Evolutionary conservation across 75 land plant species (phyloP), one percentile per base, ranked within the genome.

Genomic region (Pinus tabuliformis): DNA sequence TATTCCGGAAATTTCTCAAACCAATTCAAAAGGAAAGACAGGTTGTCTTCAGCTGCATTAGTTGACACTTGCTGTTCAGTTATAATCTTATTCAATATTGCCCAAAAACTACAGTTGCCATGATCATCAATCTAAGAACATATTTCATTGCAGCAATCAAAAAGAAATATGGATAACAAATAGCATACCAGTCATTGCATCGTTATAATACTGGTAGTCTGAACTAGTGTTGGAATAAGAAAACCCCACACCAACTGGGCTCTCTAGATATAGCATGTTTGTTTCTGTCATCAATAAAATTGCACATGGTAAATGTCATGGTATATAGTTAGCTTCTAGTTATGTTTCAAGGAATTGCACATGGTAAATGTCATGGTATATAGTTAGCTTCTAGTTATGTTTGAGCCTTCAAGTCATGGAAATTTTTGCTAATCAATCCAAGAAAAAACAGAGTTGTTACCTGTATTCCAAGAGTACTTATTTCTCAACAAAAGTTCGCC

Each of bases 1-100:
- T 79, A 88, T 20, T 82, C 73, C 6, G 89, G 89, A 62, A 88
- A 88, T 68, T 85, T 76, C 17, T 82, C 75, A 70, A 76, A 82
- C 89, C 89, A 88, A 56, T 78, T 77, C 24, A 85, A 17, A 16
- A 84, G 33, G 22, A 84, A 84, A 18, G 57, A n/a, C 52, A 82
- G 56, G 52, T 81, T 81, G 78, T 81, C 85, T 2, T 75, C 33
- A 3, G 85, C 85, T 83, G 85, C 73, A 45, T 73, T 26, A 49
- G 42, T 39, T 30, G 4, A 58, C 33, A 63, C 16, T 21, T 42
- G 18, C 74, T 33, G 58, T 30, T 77, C 18, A 66, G 26, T 59
- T 39, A 33, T 6, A 2, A 70, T 20, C 62, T 68, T 68, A n/a
- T 20, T n/a, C 49, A n/a, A 0, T 68, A 68, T 18, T n/a, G 17